phyloP scores from a whole-genome alignment of 169 alveolate genomes.

The Eimeria nieschulzi region DNA sequence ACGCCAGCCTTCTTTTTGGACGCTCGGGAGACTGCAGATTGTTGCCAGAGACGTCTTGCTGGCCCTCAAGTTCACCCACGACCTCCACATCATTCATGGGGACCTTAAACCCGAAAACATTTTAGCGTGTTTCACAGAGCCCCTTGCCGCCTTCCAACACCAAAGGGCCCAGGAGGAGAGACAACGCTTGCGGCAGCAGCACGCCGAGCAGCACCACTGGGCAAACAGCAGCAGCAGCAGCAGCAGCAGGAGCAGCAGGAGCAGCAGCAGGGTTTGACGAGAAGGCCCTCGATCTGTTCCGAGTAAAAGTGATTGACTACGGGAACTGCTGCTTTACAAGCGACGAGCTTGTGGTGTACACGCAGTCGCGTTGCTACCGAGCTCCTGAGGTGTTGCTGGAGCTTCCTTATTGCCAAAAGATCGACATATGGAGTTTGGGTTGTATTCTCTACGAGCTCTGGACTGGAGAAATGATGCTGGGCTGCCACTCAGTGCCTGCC shows the following conservation, averaged over 20 bases:
- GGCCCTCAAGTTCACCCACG: slow-evolving; percentile 86
- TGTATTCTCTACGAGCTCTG: slow-evolving; percentile 97
- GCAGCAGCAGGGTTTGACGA: slow-evolving; percentile 9
- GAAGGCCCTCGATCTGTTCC: slow-evolving; percentile 56
- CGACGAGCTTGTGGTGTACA: slow-evolving; percentile 93
- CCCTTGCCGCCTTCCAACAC: slow-evolving; percentile 14
- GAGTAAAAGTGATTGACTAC: slow-evolving; percentile 96
- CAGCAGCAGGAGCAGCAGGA: background rate
- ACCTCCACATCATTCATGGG: slow-evolving; percentile 90
- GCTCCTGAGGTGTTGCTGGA: slow-evolving; percentile 99
- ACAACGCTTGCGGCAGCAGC: background rate
- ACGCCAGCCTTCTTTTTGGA: slow-evolving; percentile 59
- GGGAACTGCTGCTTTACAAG: slow-evolving; percentile 95
- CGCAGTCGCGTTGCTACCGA: slow-evolving; percentile 97
- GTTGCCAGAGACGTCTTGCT: slow-evolving; percentile 83
- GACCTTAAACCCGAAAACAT: slow-evolving; percentile 97
- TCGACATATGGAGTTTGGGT: slow-evolving; percentile 99
- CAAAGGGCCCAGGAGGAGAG: slow-evolving; percentile 2
- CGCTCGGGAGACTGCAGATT: slow-evolving; percentile 43
- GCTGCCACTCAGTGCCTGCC: slow-evolving; percentile 88
- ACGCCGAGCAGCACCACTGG: slow-evolving; percentile 17
- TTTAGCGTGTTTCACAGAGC: slow-evolving; percentile 79
- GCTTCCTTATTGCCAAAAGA: slow-evolving; percentile 96
- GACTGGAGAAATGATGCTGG: slow-evolving; percentile 90
- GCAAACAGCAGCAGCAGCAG: background rate